Base-by-base conservation (phyloP, 306 rosid species). In the Chamaecrista fasciculata region DNA sequence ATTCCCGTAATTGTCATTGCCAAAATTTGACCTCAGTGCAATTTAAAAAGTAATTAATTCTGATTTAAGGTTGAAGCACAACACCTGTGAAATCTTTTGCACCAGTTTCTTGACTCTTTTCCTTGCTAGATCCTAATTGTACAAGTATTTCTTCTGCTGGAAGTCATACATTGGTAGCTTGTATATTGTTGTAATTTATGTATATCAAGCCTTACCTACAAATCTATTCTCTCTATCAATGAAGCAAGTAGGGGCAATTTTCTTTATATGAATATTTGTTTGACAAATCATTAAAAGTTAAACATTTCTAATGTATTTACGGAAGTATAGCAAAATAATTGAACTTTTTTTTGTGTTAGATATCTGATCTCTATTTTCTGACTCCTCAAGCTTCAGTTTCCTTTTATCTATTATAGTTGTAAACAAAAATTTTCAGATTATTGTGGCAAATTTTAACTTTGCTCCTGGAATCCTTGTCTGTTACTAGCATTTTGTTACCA, bases 391-490 rank as follows among this genome's bases (percentile, higher is more conserved):
- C 49, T 29, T 42, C 59, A 1, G 18, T 47, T 21, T 79, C 58
- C 5, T 11, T 24, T 24, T 8, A 21, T 69, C 67, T 50, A 15
- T 16, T 62, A 24, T 61, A 42, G 20, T 37, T 61, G 12, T 20
- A 61, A 11, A 51, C 31, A 4, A 51, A 61, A 10, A 20, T 33
- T 62, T 20, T 14, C 19, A 5, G 40, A 26, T 70, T 53, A 26
- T 16, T 31, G 57, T 29, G 16, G 5, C 40, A 39, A 49, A 33
- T 39, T 63, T 57, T 21, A 39, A 21, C 52, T 43, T 11, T 49
- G 20, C 28, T 52, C 64, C 73, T 55, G 29, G 34, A 75, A 66
- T 52, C 72, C 64, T 42, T 75, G 62, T 61, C 20, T 40, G 44
- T 28, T 39, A 63, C 24, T 55, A 36, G 11, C 51, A 48, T 61